phyloP scores from a whole-genome alignment of 371 early-diverging fungal genomes.

The Rhizopus microsporus region DNA sequence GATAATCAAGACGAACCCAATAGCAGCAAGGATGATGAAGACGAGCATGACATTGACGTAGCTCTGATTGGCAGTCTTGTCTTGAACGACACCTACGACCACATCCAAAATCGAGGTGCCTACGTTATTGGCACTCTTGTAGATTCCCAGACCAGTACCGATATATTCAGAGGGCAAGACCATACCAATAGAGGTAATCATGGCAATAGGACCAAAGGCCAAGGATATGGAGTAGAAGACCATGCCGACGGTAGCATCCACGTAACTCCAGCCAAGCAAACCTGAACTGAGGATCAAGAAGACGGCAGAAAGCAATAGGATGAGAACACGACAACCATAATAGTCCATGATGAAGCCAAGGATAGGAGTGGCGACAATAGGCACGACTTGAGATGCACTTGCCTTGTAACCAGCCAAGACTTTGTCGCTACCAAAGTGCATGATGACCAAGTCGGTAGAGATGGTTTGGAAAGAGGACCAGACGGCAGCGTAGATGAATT shows the following conservation, averaged over 20 bases:
- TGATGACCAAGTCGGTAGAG: conserved; percentile 38
- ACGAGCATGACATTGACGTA: conserved; percentile 57
- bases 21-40: conserved; percentile 36
- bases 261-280: conserved; percentile 36
- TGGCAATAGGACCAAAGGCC: conserved; percentile 67
- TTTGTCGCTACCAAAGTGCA: conserved; percentile 32
- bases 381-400: conserved; percentile 64
- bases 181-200: conserved; percentile 68
- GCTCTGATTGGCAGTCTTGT: conserved; percentile 35
- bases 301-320: conserved; percentile 27
- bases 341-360: conserved; percentile 63
- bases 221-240: conserved; percentile 62
- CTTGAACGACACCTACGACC: conserved; percentile 63
- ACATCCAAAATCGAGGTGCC: conserved; percentile 68
- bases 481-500: conserved; percentile 45
- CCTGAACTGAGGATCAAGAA: conserved; percentile 29
- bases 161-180: conserved; percentile 57
- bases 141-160: conserved; percentile 69
- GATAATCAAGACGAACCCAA: conserved; percentile 31
- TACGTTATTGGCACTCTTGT: conserved; percentile 67
- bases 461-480: conserved; percentile 54
- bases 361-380: conserved; percentile 66
- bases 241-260: conserved; percentile 60
- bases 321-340: conserved; percentile 41
- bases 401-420: conserved; percentile 51